Evolutionary conservation across 352 stramenopile genomes (phyloP), one percentile per base, ranked within the genome.

Genomic region (Pythium biforme): DNA sequence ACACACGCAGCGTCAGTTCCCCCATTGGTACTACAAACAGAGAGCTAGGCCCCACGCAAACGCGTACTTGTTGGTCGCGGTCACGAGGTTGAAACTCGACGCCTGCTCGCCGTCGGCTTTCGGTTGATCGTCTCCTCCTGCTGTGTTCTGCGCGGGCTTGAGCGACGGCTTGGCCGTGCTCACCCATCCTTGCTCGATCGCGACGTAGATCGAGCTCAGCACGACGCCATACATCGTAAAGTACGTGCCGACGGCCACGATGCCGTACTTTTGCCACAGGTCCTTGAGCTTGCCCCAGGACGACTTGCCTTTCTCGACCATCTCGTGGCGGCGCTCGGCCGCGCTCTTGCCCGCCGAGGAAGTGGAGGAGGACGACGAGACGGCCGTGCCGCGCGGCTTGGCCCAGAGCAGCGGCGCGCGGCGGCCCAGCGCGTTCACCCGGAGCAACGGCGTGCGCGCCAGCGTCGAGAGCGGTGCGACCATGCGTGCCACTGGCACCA

Each of bases 231-330:
- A 95, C 73, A 95, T 81, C 9, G 69, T 73, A 22, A 95, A 68
- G 65, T 95, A 95, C 49, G 86, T 95, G 61, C 81, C 86, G 43
- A 95, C 88, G 3, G 83, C 83, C 45, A 95, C 83, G 27, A 89
- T 68, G 60, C 86, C 86, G 60, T 93, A 95, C 69, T 93, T 88
- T 55, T 75, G 77, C 86, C 86, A 95, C 51, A 93, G 69, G 23
- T 92, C 83, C 62, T 91, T 92, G 19, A 94, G 70, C 15, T 81
- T 76, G 29, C 68, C 76, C 25, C 85, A 64, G 45, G 80, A 74
- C 26, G 68, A 74, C 70, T 76, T 74, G 34, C 67, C 68, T 57
- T 79, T 76, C 31, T 69, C 70, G 45, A 72, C 53, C 55, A 76
- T 68, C 23, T 68, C 67, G n/a, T 72, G 64, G n/a, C 55, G 67